Evolutionary conservation across 148 eudicot genomes (phyloP).

Genomic region (Rhododendron williamsianum): DNA sequence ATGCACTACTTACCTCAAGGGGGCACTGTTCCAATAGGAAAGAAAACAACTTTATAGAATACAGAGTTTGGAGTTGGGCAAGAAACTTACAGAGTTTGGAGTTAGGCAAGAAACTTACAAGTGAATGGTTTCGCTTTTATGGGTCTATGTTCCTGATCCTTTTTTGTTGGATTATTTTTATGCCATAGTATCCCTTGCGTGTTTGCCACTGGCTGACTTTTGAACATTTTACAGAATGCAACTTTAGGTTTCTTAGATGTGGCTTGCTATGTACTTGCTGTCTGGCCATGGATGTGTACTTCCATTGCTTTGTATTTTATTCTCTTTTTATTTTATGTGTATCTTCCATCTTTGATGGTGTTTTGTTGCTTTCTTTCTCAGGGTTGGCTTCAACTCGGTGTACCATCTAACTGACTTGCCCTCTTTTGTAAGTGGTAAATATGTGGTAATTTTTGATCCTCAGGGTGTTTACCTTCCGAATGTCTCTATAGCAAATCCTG

Average conservation of each 20-base stretch:
- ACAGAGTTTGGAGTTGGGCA: neutral
- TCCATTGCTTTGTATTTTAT: neutral
- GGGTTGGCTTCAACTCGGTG: constrained; percentile 99
- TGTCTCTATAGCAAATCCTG: constrained; percentile 88
- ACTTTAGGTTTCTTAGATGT: neutral
- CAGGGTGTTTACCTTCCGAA: constrained; percentile 95
- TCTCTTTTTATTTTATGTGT: neutral
- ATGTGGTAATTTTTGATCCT: constrained; percentile 92
- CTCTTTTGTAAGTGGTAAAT: constrained; percentile 94
- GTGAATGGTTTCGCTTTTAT: neutral
- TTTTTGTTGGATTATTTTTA: neutral
- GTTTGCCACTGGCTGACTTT: neutral
- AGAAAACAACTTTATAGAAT: neutral
- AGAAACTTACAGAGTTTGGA: neutral
- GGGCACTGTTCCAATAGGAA: neutral
- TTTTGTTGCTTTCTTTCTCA: constrained; percentile 18
- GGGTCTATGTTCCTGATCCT: neutral
- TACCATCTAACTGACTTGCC: constrained; percentile 99
- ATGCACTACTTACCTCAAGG: neutral
- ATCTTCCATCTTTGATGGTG: constrained; percentile 5
- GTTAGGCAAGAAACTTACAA: neutral
- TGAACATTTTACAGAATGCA: neutral
- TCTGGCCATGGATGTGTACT: neutral
- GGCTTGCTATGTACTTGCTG: neutral
- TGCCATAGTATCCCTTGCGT: neutral